Evolutionary conservation across 2,329 filamentous ascomycete species (phyloP).

Genomic region (Magnaporthales sp.): DNA sequence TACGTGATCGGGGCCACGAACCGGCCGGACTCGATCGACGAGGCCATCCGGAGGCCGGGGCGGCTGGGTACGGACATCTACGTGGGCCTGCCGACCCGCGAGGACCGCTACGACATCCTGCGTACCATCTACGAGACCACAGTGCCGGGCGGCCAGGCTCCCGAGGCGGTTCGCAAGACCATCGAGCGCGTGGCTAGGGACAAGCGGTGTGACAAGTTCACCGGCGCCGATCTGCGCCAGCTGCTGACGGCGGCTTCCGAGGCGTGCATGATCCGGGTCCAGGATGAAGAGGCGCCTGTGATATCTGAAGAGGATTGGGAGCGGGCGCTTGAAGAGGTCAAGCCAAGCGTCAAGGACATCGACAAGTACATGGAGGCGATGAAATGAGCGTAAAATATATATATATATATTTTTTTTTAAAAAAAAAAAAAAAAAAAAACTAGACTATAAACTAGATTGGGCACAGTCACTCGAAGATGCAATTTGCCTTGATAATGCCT

Average conservation of each 20-base stretch:
- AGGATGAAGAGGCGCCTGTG: conserved; percentile 15
- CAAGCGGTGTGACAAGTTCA: conserved; percentile 64
- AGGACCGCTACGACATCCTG: conserved; percentile 77
- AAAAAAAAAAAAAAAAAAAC: background rate
- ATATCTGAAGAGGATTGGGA: conserved; percentile 42
- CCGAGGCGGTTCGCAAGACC: conserved; percentile 13
- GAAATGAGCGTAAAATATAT: too few relatives aligned
- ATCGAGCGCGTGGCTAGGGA: conserved; percentile 50
- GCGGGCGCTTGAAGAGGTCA: conserved; percentile 36
- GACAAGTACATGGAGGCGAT: conserved; percentile 26
- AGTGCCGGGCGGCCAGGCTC: conserved; percentile 23
- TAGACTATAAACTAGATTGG: background rate
- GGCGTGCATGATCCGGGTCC: conserved; percentile 25
- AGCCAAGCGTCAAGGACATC: conserved; percentile 39
- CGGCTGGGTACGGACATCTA: conserved; percentile 68
- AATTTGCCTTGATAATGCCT: too few relatives aligned
- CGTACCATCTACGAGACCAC: conserved; percentile 51
- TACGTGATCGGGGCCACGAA: conserved; percentile 96
- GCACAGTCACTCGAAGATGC: too few relatives aligned
- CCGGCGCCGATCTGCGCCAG: conserved; percentile 55
- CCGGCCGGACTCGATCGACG: conserved; percentile 90
- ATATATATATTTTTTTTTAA: too few relatives aligned
- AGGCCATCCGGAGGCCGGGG: conserved; percentile 87
- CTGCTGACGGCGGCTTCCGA: conserved; percentile 31
- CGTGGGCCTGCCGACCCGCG: conserved; percentile 71